Evolutionary conservation across 495 filamentous ascomycete genomes (phyloP).

Genomic region (Annulohypoxylon maeteangense): DNA sequence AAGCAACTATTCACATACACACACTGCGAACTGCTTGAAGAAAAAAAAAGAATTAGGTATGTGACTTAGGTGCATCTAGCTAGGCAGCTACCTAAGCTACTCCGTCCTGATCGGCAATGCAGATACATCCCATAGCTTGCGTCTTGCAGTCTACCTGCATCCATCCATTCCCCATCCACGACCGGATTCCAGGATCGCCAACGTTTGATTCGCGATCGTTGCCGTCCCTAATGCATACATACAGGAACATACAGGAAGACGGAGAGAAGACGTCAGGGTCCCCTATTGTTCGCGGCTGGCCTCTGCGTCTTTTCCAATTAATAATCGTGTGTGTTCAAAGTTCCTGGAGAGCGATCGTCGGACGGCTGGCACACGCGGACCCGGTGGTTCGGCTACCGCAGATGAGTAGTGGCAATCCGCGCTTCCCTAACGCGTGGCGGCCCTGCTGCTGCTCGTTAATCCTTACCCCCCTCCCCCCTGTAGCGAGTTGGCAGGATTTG

Average conservation of each 20-base stretch:
- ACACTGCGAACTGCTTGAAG: background rate
- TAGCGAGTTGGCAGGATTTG: slow-evolving; percentile 9
- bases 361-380: slow-evolving; percentile 27
- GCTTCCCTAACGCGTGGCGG: slow-evolving; percentile 30
- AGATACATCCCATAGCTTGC: slow-evolving; percentile 17
- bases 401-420: slow-evolving; percentile 25
- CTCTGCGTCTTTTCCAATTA: background rate
- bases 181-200: slow-evolving; percentile 13
- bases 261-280: background rate
- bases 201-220: slow-evolving; percentile 28
- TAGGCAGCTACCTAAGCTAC: background rate
- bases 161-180: background rate
- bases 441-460: slow-evolving; percentile 29
- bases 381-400: slow-evolving; percentile 40
- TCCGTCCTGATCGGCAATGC: slow-evolving; percentile 25
- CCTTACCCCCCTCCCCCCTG: slow-evolving; percentile 30
- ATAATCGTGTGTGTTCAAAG: background rate
- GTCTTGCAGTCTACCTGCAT: slow-evolving; percentile 11
- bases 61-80: slow-evolving; percentile 14
- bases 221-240: slow-evolving; percentile 1
- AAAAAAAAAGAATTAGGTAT: slow-evolving; percentile 4
- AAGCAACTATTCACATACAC: slow-evolving; percentile 18
- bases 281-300: slow-evolving; percentile 13
- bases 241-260: too few species aligned
- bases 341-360: slow-evolving; percentile 14